Conservation (phyloP, 2,329 filamentous ascomycete genomes). For the Paraphaeosphaeria sporulosa region DNA sequence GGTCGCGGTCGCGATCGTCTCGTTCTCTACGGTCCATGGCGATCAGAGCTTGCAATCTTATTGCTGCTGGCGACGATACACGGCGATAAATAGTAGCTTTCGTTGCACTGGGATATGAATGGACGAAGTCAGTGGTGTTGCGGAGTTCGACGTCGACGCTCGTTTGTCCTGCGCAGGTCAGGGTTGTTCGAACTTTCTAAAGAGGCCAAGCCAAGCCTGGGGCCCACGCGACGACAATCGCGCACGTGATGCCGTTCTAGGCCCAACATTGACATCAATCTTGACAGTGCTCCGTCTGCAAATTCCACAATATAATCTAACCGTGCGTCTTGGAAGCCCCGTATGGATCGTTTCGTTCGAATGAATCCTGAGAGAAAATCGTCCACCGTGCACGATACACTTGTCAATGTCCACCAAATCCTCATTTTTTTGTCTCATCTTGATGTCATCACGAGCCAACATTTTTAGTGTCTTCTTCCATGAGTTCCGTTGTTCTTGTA, state of each 20-base stretch:
- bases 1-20: slow-evolving; percentile 52
- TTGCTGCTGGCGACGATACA: not conserved
- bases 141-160: not conserved
- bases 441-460: slow-evolving; percentile 12
- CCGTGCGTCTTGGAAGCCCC: not conserved
- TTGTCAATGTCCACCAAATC: not conserved
- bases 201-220: slow-evolving; percentile 3
- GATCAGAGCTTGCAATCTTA: slow-evolving; percentile 14
- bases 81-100: slow-evolving; percentile 13
- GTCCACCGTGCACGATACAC: not conserved
- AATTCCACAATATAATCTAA: not conserved
- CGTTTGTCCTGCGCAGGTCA: not conserved
- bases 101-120: slow-evolving; percentile 1
- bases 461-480: not conserved
- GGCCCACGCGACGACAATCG: no score
- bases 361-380: not conserved
- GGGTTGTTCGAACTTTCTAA: slow-evolving; percentile 8
- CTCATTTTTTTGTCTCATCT: slow-evolving; percentile 13
- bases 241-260: not conserved
- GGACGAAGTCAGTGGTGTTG: not conserved
- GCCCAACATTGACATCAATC: not conserved
- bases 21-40: slow-evolving; percentile 48
- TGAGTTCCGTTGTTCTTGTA: slow-evolving; percentile 14
- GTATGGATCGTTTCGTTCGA: not conserved
- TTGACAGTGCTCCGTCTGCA: not conserved